Conservation (phyloP, 2,329 filamentous ascomycete species). For the Meredithiella fracta region DNA sequence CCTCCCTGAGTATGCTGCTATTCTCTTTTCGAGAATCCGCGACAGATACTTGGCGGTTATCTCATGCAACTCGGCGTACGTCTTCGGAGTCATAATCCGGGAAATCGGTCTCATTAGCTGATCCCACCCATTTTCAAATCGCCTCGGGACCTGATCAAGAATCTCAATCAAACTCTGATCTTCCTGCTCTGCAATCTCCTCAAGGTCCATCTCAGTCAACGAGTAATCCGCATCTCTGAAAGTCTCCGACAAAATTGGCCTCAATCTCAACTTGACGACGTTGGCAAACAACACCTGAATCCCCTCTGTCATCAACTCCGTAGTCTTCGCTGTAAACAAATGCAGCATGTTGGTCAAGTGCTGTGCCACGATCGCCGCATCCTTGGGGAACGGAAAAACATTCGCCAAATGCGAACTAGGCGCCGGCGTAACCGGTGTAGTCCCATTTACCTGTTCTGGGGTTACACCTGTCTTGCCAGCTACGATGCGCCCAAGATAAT, state of each 20-base stretch:
- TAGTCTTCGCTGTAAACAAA: constrained; percentile 60
- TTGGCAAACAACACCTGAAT: constrained; percentile 74
- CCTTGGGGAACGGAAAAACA: constrained; percentile 66
- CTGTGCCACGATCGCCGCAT: constrained; percentile 51
- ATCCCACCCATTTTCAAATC: constrained; percentile 77
- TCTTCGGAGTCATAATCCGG: constrained; percentile 63
- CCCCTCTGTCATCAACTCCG: constrained; percentile 68
- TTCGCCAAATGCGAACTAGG: constrained; percentile 35
- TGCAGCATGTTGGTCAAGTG: constrained; percentile 52
- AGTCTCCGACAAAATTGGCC: constrained; percentile 69
- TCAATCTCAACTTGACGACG: constrained; percentile 69
- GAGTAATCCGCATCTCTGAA: constrained; percentile 88
- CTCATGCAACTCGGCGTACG: constrained; percentile 61
- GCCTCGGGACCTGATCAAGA: constrained; percentile 54
- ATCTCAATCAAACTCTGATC: constrained; percentile 30
- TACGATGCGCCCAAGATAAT: constrained; percentile 81
- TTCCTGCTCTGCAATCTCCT: constrained; percentile 36
- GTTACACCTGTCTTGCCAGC: constrained; percentile 41
- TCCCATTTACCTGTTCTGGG: constrained; percentile 20
- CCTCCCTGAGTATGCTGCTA: constrained; percentile 64
- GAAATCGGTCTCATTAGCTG: constrained; percentile 69
- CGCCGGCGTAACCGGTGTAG: constrained; percentile 1
- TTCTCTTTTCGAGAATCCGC: constrained; percentile 68
- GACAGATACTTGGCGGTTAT: constrained; percentile 60
- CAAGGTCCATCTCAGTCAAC: constrained; percentile 44